Base-by-base conservation (phyloP, 2,329 filamentous ascomycete species). In the Sarocladiaceae sp. region DNA sequence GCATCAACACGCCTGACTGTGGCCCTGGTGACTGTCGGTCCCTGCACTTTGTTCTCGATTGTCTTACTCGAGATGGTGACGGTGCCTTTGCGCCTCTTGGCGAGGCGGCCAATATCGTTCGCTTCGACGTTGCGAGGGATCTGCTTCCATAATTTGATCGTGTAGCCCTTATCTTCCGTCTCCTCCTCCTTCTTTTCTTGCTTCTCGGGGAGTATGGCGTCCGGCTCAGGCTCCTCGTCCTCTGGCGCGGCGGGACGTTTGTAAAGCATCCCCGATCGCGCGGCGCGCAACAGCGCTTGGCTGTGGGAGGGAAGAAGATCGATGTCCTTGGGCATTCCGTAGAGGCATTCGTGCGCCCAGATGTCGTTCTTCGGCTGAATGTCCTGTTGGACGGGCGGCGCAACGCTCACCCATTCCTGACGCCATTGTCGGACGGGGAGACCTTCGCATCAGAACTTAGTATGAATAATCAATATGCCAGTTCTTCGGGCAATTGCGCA, bases 371-470 rank as follows among this genome's bases (percentile, higher is more conserved):
- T 74, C 49, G 80, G 72, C 24, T 67, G 71, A 21, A 74, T 79
- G 54, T 90, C 84, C 50, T 79, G 70, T 29, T 78, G 73, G 9
- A 75, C 69, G 11, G 78, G 78, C 43, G 87, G 82, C 52, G 80
- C 80, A 57, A 91, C 69, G 33, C 69, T 83, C 46, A 88, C 75
- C 65, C 70, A 72, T 47, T 85, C 80, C 51, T 85, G 81, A 45
- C 86, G 82, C 85, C 89, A 97, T 76, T 95, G 88, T 57, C 89
- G 84, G 47, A 96, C 85, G 13, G 91, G 91, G 10, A 96, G 75
- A 48, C 89, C 88, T 73, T 41, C 19, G 13, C n/a, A 33, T 62
- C 45, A 61, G 53, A 45, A 50, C 33, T n/a, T n/a, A n/a, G n/a
- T n/a, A n/a, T n/a, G n/a, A n/a, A n/a, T n/a, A n/a, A n/a, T n/a